Evolutionary conservation across 148 eudicot species (phyloP).

Genomic region (Rhododendron griersonianum): DNA sequence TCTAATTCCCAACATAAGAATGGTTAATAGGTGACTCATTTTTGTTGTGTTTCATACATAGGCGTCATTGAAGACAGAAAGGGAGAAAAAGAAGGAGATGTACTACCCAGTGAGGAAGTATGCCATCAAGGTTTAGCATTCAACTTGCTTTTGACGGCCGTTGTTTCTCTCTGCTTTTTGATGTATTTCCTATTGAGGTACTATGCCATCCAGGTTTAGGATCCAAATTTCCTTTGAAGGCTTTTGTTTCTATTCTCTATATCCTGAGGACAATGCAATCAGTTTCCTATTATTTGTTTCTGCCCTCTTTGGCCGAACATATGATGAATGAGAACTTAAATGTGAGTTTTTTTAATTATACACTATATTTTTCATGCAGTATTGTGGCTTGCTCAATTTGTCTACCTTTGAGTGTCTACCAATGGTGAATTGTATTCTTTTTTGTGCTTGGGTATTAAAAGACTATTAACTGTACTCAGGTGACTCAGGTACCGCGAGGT

Average conservation of each 20-base stretch:
- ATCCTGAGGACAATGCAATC: not conserved
- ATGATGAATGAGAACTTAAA: not conserved
- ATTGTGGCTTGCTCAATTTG: not conserved
- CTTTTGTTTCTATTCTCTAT: not conserved
- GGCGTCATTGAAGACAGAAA: slow-evolving; percentile 70
- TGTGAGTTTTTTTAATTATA: not conserved
- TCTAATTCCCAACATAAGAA: not conserved
- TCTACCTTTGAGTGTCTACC: not conserved
- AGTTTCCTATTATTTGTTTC: not conserved
- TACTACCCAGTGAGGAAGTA: slow-evolving; percentile 77
- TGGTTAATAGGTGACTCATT: not conserved
- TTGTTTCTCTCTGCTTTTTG: not conserved
- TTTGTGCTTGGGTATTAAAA: not conserved
- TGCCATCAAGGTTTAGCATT: slow-evolving; percentile 67
- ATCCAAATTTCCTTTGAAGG: not conserved
- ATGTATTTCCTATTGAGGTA: slow-evolving; percentile 69
- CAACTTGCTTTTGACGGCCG: not conserved
- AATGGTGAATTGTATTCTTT: not conserved
- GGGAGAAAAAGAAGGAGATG: slow-evolving; percentile 67
- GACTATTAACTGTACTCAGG: not conserved
- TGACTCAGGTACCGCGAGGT: not conserved
- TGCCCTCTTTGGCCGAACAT: not conserved
- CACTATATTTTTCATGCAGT: not conserved
- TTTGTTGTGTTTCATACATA: slow-evolving; percentile 8
- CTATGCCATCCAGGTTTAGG: slow-evolving; percentile 67